Base-by-base conservation (phyloP, 345 rosid species). In the Abelmoschus esculentus region DNA sequence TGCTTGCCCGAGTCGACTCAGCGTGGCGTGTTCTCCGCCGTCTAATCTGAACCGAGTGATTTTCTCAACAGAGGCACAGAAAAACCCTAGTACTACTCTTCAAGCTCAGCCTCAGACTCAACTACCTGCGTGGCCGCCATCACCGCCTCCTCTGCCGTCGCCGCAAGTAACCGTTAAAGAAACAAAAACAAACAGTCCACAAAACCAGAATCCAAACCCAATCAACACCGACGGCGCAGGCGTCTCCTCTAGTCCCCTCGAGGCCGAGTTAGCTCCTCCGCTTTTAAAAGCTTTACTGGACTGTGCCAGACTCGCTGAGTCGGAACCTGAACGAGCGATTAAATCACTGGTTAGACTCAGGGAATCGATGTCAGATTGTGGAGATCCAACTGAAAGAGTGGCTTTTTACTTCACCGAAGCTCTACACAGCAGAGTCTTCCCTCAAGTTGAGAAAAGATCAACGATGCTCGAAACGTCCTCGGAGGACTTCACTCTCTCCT, bases 341-440 rank as follows among this genome's bases (percentile, higher is more conserved):
- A 75, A 83, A 70, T 71, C 88, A 18, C 81, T 93, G 71, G 29
- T 58, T 71, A 77, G 76, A 52, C 80, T 91, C 69, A 74, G 81
- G 52, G 89, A 86, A 15, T 78, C 88, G 18, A 86, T 78, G 5
- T 84, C 89, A n/a, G 89, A 83, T 42, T 64, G 62, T 0, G 98
- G 97, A 72, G 85, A 88, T 76, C 88, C 97, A n/a, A 78, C 73
- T 7, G 90, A 91, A 70, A 72, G 97, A 74, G 92, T 87, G 3
- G 88, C 85, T 5, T 89, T 81, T 75, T 86, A 93, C 87, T 89
- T 93, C 85, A 40, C 76, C 0, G 86, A 91, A 79, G 97, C 95
- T 74, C 85, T 93, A 5, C 65, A 66, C 64, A 54, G 57, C 69
- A 78, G 85, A 61, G 56, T 85, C 12, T 75, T 84, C 12, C 76